These are phyloP conservation scores for Exserohilum rostratum DNA, from an alignment of 2,329 filamentous ascomycete genomes.

Conservation along the genomic window DNA sequence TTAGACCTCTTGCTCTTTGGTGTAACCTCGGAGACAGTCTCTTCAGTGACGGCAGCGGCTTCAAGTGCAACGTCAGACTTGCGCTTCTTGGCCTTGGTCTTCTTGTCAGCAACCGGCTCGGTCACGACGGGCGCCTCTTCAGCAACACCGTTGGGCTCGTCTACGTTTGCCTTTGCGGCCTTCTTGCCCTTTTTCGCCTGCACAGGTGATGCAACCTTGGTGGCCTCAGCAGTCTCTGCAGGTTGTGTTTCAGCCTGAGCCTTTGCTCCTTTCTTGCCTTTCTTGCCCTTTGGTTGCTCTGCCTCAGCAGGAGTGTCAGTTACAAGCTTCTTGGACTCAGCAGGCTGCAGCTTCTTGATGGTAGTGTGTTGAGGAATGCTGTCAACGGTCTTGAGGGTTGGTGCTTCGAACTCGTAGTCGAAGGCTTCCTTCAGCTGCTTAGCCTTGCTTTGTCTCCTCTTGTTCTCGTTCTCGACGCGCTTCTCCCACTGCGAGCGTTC, in stretches of 20 bases:
- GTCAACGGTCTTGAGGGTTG: constrained; percentile 70
- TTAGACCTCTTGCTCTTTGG: constrained; percentile 32
- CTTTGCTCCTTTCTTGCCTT: constrained; percentile 35
- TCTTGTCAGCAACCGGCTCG: constrained; percentile 9
- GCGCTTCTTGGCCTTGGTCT: constrained; percentile 23
- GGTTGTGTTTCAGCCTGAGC: constrained; percentile 4
- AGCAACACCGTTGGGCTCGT: constrained; percentile 15
- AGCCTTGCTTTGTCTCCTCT: constrained; percentile 70
- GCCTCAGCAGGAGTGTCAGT: constrained; percentile 24
- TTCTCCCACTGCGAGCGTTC: constrained; percentile 79
- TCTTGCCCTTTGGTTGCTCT: constrained; percentile 39
- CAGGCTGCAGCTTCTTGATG: constrained; percentile 28
- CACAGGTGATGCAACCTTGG: constrained; percentile 12
- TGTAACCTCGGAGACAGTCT: constrained; percentile 11
- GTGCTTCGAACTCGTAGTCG: constrained; percentile 82
- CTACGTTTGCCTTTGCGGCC: constrained; percentile 24
- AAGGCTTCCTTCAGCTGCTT: constrained; percentile 78
- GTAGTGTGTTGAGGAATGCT: constrained; percentile 37
- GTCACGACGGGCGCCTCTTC: constrained; percentile 13
- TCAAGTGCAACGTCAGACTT: constrained; percentile 29
- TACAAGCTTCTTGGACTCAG: constrained; percentile 35
- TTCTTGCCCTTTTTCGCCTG: constrained; percentile 37
- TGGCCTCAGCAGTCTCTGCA: constrained; percentile 14
- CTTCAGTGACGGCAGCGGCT: constrained; percentile 13
- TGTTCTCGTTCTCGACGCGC: constrained; percentile 74